These are phyloP conservation scores for Cercospora canescens DNA, from an alignment of 2,329 filamentous ascomycete genomes.

Conservation along the genomic window DNA sequence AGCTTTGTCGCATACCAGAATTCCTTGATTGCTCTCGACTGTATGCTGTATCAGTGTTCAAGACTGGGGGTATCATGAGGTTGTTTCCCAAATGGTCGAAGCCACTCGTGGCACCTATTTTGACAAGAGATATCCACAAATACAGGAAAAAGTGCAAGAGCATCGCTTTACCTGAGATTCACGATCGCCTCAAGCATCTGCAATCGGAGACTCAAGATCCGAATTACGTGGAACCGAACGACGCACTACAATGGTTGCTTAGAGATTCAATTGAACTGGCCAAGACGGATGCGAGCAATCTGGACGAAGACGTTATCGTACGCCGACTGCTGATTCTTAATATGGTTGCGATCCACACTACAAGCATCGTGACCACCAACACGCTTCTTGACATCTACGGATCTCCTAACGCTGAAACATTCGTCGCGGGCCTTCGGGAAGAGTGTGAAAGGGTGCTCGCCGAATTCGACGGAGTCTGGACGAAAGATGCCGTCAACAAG, in stretches of 20 bases:
- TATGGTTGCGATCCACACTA: slow-evolving; percentile 32
- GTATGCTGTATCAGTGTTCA: slow-evolving; percentile 24
- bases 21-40: slow-evolving; percentile 24
- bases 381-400: slow-evolving; percentile 27
- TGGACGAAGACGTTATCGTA: slow-evolving; percentile 20
- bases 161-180: slow-evolving; percentile 20
- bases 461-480: slow-evolving; percentile 22
- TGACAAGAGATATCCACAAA: slow-evolving; percentile 12
- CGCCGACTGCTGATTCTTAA: slow-evolving; percentile 27
- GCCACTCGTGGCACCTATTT: slow-evolving; percentile 18
- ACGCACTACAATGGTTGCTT: slow-evolving; percentile 28
- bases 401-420: slow-evolving; percentile 19
- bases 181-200: slow-evolving; percentile 14
- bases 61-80: slow-evolving; percentile 19
- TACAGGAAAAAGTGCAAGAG: slow-evolving; percentile 16
- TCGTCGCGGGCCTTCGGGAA: slow-evolving; percentile 25
- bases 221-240: slow-evolving; percentile 15
- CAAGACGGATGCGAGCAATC: slow-evolving; percentile 14
- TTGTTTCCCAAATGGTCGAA: slow-evolving; percentile 20
- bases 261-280: slow-evolving; percentile 20
- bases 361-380: slow-evolving; percentile 27
- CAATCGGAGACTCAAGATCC: slow-evolving; percentile 7
- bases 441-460: slow-evolving; percentile 26
- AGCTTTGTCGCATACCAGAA: slow-evolving; percentile 21
- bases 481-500: slow-evolving; percentile 27